Evolutionary conservation across 2,329 filamentous ascomycete species (phyloP).

Genomic region (Neonectria magnoliae): DNA sequence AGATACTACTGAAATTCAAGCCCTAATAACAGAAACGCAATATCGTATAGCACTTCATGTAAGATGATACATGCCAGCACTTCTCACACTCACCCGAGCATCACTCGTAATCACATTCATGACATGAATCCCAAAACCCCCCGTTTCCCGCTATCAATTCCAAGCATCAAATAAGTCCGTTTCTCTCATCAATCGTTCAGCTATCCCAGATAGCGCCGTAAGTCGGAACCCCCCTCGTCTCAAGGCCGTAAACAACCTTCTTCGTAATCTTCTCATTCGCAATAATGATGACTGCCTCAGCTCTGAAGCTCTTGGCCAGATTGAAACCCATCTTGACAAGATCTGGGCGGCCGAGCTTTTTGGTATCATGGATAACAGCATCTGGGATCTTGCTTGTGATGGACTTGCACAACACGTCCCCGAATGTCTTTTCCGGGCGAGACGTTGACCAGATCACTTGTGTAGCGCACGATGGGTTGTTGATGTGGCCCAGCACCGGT

Average conservation of each 20-base stretch:
- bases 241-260: constrained; percentile 74
- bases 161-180: not conserved
- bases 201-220: constrained; percentile 80
- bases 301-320: constrained; percentile 62
- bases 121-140: not conserved
- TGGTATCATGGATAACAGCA: constrained; percentile 75
- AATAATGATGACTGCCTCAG: constrained; percentile 79
- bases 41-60: too few relatives aligned
- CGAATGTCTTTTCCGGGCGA: constrained; percentile 70
- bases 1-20: too few relatives aligned
- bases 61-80: too few relatives aligned
- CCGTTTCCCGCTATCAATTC: not conserved
- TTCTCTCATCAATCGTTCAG: constrained; percentile 29
- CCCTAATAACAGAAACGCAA: too few relatives aligned
- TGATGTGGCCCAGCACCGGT: constrained; percentile 70
- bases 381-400: constrained; percentile 67
- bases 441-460: constrained; percentile 77
- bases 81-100: too few relatives aligned
- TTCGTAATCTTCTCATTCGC: constrained; percentile 74
- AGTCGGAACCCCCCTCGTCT: constrained; percentile 71
- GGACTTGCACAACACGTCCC: constrained; percentile 62
- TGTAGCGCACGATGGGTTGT: constrained; percentile 57
- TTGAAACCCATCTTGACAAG: constrained; percentile 61
- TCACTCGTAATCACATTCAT: too few relatives aligned
- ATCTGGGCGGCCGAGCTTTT: constrained; percentile 67